These are phyloP conservation scores for Stenocarpella maydis DNA, from an alignment of 2,329 filamentous ascomycete genomes.

Conservation along the genomic window DNA sequence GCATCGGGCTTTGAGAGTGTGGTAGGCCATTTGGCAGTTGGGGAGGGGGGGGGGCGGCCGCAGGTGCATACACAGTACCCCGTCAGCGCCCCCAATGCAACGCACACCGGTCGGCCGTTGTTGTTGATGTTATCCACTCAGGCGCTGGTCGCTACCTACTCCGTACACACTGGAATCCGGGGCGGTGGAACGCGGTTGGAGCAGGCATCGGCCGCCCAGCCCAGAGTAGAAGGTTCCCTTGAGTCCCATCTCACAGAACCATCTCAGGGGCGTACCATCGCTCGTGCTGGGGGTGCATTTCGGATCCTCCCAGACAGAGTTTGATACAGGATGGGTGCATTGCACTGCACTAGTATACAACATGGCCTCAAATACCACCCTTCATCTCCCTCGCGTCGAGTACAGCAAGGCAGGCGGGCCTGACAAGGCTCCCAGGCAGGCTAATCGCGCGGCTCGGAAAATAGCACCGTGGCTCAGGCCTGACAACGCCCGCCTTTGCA, in stretches of 20 bases:
- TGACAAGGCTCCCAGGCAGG: too few relatives aligned
- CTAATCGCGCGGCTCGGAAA: background rate
- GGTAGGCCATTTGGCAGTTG: conserved; percentile 12
- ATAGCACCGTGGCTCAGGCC: background rate
- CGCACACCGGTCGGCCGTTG: conserved; percentile 12
- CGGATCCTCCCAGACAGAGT: conserved; percentile 15
- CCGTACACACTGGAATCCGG: too few relatives aligned
- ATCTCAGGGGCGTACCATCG: conserved; percentile 22
- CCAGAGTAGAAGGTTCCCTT: conserved; percentile 14
- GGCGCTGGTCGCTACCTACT: too few relatives aligned
- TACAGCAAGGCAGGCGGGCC: too few relatives aligned
- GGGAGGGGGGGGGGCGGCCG: background rate
- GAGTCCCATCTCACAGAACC: background rate
- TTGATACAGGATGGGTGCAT: conserved; percentile 15
- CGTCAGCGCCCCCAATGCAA: conserved; percentile 5
- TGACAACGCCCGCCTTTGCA: conserved; percentile 14
- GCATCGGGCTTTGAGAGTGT: background rate
- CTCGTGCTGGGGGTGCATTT: background rate
- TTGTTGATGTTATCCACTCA: background rate
- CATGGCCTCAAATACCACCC: background rate
- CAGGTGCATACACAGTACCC: too few relatives aligned
- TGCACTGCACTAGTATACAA: too few relatives aligned
- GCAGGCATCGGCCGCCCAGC: conserved; percentile 4
- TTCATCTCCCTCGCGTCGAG: conserved; percentile 7
- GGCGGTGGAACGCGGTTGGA: background rate